These are phyloP conservation scores for Lasiodiplodia theobromae DNA, from an alignment of 2,329 filamentous ascomycete genomes.

Conservation along the genomic window DNA sequence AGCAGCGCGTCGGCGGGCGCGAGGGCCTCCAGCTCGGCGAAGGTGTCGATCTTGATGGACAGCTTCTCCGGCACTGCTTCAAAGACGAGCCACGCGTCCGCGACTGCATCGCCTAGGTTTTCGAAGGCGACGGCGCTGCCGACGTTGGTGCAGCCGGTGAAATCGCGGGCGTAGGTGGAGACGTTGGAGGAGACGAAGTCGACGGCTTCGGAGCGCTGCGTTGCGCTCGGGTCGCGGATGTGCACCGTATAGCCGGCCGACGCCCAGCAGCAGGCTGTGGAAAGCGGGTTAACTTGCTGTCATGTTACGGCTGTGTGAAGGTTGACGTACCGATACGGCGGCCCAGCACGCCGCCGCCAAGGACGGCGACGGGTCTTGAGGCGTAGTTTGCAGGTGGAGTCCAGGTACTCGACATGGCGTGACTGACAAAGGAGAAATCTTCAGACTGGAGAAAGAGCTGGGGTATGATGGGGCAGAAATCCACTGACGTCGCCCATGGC, in stretches of 20 bases:
- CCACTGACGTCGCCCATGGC: background rate
- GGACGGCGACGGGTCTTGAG: slow-evolving; percentile 35
- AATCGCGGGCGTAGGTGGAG: slow-evolving; percentile 33
- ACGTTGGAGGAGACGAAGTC: slow-evolving; percentile 52
- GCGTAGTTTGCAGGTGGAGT: slow-evolving; percentile 6
- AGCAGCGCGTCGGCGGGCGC: slow-evolving; percentile 58
- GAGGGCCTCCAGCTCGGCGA: slow-evolving; percentile 55
- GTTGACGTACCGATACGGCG: slow-evolving; percentile 30
- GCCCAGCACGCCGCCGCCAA: slow-evolving; percentile 36
- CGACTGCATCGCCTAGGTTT: slow-evolving; percentile 51
- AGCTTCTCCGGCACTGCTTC: slow-evolving; percentile 62
- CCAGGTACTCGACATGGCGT: slow-evolving; percentile 12
- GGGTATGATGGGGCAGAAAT: background rate
- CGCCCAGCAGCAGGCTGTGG: slow-evolving; percentile 41
- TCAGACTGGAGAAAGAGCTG: background rate
- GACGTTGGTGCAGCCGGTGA: slow-evolving; percentile 16
- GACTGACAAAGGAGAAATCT: background rate
- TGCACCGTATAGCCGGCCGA: slow-evolving; percentile 53
- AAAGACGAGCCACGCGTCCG: slow-evolving; percentile 61
- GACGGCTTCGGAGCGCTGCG: slow-evolving; percentile 48
- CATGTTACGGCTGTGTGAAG: background rate
- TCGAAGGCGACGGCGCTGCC: slow-evolving; percentile 46
- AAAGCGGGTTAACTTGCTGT: background rate
- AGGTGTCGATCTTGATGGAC: slow-evolving; percentile 56
- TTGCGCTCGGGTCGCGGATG: slow-evolving; percentile 52